Percentiles rank a stretch among this genome's conserved stretches.
These are phyloP conservation scores for Nakazawaea molendinolei DNA, from an alignment of 805 yeast genomes.

Conservation along the genomic window DNA sequence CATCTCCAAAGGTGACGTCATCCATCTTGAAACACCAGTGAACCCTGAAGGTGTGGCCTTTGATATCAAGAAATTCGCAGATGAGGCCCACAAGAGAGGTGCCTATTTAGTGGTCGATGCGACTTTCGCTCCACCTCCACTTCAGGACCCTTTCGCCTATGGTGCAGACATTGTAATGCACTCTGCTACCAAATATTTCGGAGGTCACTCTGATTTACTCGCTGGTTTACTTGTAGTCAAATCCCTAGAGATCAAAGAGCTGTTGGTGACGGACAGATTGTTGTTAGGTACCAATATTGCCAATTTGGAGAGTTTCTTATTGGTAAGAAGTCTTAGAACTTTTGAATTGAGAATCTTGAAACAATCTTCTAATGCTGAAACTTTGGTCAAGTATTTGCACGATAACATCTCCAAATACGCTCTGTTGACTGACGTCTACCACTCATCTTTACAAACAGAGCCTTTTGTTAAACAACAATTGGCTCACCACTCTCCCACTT, in stretches of 20 bases:
- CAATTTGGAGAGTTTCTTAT: conserved; percentile 66
- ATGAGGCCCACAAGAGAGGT: conserved; percentile 70
- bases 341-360: conserved; percentile 61
- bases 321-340: conserved; percentile 77
- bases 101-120: conserved; percentile 73
- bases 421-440: conserved; percentile 47
- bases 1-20: conserved; percentile 56
- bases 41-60: conserved; percentile 72
- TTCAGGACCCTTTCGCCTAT: conserved; percentile 70
- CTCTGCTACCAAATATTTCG: conserved; percentile 89
- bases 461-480: conserved; percentile 59
- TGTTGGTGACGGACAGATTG: conserved; percentile 56
- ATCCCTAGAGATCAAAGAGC: conserved; percentile 35
- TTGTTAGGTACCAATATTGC: conserved; percentile 75
- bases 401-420: conserved; percentile 44
- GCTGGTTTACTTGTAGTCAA: conserved; percentile 78
- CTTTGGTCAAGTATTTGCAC: conserved; percentile 51
- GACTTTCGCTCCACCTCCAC: conserved; percentile 92
- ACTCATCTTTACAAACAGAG: conserved; percentile 74
- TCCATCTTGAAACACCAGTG: conserved; percentile 84
- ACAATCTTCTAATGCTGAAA: conserved; percentile 59
- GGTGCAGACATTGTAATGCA: conserved; percentile 91
- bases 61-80: conserved; percentile 58
- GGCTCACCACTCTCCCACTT: conserved; percentile 64
- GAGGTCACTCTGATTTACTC: conserved; percentile 90